Base-by-base conservation (phyloP, 495 filamentous ascomycete genomes). In the Peziza echinospora region DNA sequence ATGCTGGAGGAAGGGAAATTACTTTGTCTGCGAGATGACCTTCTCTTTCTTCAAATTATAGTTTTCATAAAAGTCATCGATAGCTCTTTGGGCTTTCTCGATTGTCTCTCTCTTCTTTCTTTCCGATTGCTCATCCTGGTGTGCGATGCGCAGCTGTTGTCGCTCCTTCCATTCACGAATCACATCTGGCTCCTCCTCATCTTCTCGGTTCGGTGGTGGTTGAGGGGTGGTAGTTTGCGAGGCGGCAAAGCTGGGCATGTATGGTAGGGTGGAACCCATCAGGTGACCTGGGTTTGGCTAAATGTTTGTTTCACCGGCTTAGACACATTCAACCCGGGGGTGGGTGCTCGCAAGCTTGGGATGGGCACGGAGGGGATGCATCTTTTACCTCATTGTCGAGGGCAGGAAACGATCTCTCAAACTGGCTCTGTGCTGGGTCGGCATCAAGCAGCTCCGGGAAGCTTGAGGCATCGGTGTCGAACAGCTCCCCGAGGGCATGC, bases 1-100 rank as follows among this genome's bases (percentile, higher is more conserved):
- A 43, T n/a, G 3, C 5, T n/a, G 0, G 24, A 13, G 19, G 13
- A 47, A 40, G 40, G 13, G 21, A 26, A 9, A 44, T 37, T 34
- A 59, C 56, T 78, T 71, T 25, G 91, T 84, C 66, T 86, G 80
- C 34, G 77, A 71, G 51, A 92, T 75, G 47, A 64, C 70, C 71
- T 96, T 96, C 54, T 96, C 89, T 56, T 85, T 82, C 67, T 93
- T 93, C 59, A 78, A 77, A 66, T 93, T 93, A 72, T 99, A 99
- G 61, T 92, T 93, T 61, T 93, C 84, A 67, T 99, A 99, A 69
- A 99, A 99, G 56, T 93, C 91, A 56, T 99, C 89, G 48, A 96
- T 86, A 60, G 84, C 80, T 54, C 80, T 69, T 49, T 78, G 84
- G 28, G 91, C 91, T 51, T 82, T 82, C 61, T 77, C 73, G 57